Evolutionary conservation across 2,329 filamentous ascomycete genomes (phyloP), one percentile per base, ranked within the genome.

Genomic region (Ceratocystis eucalypticola): DNA sequence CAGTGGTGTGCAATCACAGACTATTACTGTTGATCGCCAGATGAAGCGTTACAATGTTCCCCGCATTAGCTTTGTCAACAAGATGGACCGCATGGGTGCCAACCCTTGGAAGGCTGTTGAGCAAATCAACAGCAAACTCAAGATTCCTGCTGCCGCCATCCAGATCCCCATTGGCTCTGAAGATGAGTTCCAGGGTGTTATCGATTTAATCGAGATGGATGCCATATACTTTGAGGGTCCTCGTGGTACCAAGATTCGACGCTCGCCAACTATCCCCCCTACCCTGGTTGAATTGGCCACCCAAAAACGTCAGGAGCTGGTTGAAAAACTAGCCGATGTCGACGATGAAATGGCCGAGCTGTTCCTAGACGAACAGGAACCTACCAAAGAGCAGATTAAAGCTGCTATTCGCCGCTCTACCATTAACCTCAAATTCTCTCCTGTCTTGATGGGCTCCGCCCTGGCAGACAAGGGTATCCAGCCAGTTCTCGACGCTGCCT

Each of bases 41-140:
- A 99, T 99, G 94, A 90, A 91, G 80, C 87, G 94, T 71, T 99
- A 99, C 81, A 93, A 97, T 74, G 87, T 99, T 69, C 94, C 94
- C 69, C 84, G 94, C 72, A 87, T 99, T 75, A 96, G 89, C 65
- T 99, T 99, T 74, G 86, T 99, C 75, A 99, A 99, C 81, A 99
- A 99, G 82, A 97, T 99, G 93, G 94, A 99, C 74, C 88, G 94
- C 70, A 96, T 96, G 88, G 94, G 94, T 68, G 90, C 94, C 70
- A 97, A 99, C 75, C 94, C 94, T 7, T 99, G 92, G 85, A 96
- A 96, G 78, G 92, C 91, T 7, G 86, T 99, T 67, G 93, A 99
- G 50, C 92, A 96, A 78, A 97, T 99, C 81, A 96, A 96, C 79
- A 84, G 87, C 72, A 99, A 99, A 79, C 84, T 99, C 69, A 92